Conservation (phyloP, 2,329 filamentous ascomycete species). For the Fusarium tricinctum region DNA sequence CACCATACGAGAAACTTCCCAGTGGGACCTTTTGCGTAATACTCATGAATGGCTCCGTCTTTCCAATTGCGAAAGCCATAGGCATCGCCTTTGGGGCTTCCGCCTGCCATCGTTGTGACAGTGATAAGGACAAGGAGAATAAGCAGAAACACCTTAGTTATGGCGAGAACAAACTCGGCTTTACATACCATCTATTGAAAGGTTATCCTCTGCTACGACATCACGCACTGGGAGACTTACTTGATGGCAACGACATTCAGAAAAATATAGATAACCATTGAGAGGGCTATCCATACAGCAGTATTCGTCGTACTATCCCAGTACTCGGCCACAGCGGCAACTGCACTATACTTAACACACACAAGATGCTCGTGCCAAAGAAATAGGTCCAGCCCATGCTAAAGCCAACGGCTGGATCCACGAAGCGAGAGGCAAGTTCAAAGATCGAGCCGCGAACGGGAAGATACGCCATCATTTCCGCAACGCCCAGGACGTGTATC, state of each 20-base stretch:
- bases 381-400: conserved; percentile 66
- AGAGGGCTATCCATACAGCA: conserved; percentile 63
- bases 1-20: conserved; percentile 73
- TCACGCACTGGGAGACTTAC: conserved; percentile 36
- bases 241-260: conserved; percentile 63
- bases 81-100: conserved; percentile 72
- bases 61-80: conserved; percentile 72
- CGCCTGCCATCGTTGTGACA: conserved; percentile 76
- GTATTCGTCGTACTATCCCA: conserved; percentile 59
- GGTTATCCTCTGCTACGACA: conserved; percentile 3
- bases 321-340: conserved; percentile 60
- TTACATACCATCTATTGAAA: conserved; percentile 54
- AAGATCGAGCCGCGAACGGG: conserved; percentile 68
- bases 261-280: conserved; percentile 60
- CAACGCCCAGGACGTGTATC: conserved; percentile 63
- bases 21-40: conserved; percentile 60
- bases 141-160: conserved; percentile 60
- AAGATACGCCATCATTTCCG: conserved; percentile 70
- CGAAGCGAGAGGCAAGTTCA: conserved; percentile 66
- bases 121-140: conserved; percentile 72
- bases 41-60: conserved; percentile 51
- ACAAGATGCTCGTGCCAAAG: conserved; percentile 61
- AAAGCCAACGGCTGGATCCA: conserved; percentile 66
- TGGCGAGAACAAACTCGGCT: conserved; percentile 69
- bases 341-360: conserved; percentile 60